Conservation (phyloP, 1,284 basidiomycete genomes). For the Fistulinella cinereoalba region DNA sequence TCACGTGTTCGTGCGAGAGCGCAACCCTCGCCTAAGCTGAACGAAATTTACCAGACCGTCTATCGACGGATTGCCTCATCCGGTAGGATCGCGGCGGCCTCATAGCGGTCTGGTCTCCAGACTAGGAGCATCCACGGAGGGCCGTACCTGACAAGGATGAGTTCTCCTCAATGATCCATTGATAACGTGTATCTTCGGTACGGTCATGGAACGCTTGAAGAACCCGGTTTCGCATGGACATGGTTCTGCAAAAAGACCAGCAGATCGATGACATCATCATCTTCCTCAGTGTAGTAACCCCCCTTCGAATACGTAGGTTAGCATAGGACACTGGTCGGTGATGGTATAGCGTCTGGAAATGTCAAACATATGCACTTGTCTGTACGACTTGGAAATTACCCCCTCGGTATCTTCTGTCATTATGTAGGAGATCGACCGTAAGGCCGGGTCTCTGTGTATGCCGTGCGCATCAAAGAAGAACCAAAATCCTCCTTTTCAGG, state of each 20-base stretch:
- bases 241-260: conserved; percentile 21
- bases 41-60: too few relatives aligned
- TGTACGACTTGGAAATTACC: conserved; percentile 23
- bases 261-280: conserved; percentile 27
- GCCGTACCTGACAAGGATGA: conserved; percentile 25
- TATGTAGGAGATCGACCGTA: conserved; percentile 32
- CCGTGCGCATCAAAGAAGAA: conserved; percentile 26
- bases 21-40: too few relatives aligned
- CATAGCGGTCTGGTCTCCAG: too few relatives aligned
- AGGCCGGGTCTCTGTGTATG: conserved; percentile 28
- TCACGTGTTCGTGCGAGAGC: too few relatives aligned
- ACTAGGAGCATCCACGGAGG: conserved; percentile 34
- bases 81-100: too few relatives aligned
- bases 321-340: conserved; percentile 29
- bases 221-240: conserved; percentile 22
- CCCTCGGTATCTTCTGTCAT: conserved; percentile 26
- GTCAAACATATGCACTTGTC: conserved; percentile 28
- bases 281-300: conserved; percentile 27
- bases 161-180: conserved; percentile 29
- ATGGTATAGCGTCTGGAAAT: conserved; percentile 24
- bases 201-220: conserved; percentile 28
- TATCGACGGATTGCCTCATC: too few relatives aligned
- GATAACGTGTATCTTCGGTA: conserved; percentile 20
- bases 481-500: conserved; percentile 12
- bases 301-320: conserved; percentile 31